These are phyloP conservation scores for Casuarina equisetifolia DNA, from an alignment of 306 rosid genomes.

Conservation along the genomic window DNA sequence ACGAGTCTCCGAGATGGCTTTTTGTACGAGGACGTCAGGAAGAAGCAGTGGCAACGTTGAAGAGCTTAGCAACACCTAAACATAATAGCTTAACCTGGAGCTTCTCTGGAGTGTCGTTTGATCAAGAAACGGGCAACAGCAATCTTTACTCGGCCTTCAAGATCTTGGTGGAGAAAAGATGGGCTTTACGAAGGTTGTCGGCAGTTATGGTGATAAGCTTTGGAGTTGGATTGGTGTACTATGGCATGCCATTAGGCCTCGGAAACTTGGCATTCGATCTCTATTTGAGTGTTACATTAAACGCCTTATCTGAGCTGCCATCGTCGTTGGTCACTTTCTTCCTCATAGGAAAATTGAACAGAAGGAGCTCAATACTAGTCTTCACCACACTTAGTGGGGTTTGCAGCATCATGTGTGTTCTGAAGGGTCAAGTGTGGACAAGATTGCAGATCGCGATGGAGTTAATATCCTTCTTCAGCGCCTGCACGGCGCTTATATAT, in stretches of 20 bases:
- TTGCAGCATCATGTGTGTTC: constrained; percentile 41
- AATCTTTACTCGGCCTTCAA: constrained; percentile 39
- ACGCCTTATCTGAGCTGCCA: constrained; percentile 67
- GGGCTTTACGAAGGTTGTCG: constrained; percentile 44
- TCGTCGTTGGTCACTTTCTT: constrained; percentile 35
- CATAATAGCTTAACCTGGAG: constrained; percentile 23
- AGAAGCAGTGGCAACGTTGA: constrained; percentile 41
- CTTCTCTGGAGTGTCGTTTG: constrained; percentile 21
- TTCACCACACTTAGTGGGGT: constrained; percentile 39
- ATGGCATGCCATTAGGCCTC: constrained; percentile 68
- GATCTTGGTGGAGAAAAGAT: constrained; percentile 34
- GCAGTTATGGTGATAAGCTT: constrained; percentile 34
- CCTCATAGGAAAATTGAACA: constrained; percentile 41
- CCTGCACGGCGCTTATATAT: constrained; percentile 40
- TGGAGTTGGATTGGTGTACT: constrained; percentile 60
- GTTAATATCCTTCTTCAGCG: constrained; percentile 55
- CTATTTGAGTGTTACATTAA: constrained; percentile 55
- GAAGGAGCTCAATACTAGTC: constrained; percentile 36
- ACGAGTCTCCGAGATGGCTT: constrained; percentile 73
- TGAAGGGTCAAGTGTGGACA: constrained; percentile 27
- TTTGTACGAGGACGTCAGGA: constrained; percentile 48
- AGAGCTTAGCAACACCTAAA: constrained; percentile 24
- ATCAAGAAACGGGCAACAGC: constrained; percentile 26
- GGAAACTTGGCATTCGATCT: constrained; percentile 46
- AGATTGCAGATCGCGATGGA: constrained; percentile 46